Percentiles rank a stretch among this genome's conserved stretches.
Conservation (phyloP, 169 alveolate genomes). For the Babesia sp. region DNA sequence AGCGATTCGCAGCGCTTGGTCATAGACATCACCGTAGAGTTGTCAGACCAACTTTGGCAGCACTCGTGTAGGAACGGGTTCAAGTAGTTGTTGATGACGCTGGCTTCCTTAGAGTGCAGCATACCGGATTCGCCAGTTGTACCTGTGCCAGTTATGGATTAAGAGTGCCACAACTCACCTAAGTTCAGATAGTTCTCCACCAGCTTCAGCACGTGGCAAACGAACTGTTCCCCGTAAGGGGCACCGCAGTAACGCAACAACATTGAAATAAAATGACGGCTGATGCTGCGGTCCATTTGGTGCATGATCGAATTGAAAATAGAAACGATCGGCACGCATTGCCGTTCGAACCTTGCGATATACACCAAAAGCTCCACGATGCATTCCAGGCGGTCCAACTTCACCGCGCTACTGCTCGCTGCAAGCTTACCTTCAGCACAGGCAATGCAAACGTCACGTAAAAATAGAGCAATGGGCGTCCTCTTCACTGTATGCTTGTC, state of each 20-base stretch:
- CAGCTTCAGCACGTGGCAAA: conserved; percentile 23
- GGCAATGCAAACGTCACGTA: conserved; percentile 51
- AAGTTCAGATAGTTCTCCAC: conserved; percentile 37
- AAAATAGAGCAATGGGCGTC: conserved; percentile 28
- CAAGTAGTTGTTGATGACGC: conserved; percentile 31
- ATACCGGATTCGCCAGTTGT: conserved; percentile 18
- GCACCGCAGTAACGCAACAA: conserved; percentile 62
- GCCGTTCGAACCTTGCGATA: conserved; percentile 58
- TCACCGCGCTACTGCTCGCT: conserved; percentile 26
- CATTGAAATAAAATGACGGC: conserved; percentile 51
- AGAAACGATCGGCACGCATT: conserved; percentile 42
- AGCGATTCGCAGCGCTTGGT: conserved; percentile 38
- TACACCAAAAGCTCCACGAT: conserved; percentile 63
- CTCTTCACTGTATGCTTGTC: conserved; percentile 66
- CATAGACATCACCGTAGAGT: conserved; percentile 27
- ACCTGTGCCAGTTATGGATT: conserved; percentile 8
- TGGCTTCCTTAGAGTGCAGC: conserved; percentile 28
- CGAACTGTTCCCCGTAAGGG: conserved; percentile 47
- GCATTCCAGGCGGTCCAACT: conserved; percentile 55
- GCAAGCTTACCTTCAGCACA: conserved; percentile 50
- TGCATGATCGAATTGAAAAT: conserved; percentile 61
- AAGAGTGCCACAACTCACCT: conserved; percentile 26
- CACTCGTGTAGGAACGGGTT: conserved; percentile 58
- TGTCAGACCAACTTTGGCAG: conserved; percentile 23
- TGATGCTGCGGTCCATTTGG: conserved; percentile 57